Percentiles rank a stretch among this genome's conserved stretches.
Conservation (phyloP, 768 basidiomycete genomes). For the Chiua virens region DNA sequence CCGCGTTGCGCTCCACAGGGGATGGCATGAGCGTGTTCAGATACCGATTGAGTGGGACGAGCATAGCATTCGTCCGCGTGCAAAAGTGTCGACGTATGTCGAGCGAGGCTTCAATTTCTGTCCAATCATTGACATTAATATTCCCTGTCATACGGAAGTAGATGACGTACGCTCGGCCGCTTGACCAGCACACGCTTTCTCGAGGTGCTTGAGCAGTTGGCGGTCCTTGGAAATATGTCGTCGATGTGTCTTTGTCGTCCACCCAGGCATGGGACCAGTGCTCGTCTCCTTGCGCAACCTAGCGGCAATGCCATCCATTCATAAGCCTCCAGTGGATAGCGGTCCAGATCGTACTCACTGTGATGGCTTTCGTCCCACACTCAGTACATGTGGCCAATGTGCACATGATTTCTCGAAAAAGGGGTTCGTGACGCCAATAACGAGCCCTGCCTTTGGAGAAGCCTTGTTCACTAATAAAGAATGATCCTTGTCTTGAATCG, state of each 20-base stretch:
- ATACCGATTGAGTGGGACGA: slow-evolving; percentile 90
- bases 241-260: slow-evolving; percentile 78
- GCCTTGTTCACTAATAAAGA: slow-evolving; percentile 73
- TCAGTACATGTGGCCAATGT: slow-evolving; percentile 86
- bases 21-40: slow-evolving; percentile 84
- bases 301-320: background rate
- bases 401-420: slow-evolving; percentile 76
- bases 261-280: slow-evolving; percentile 64
- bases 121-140: background rate
- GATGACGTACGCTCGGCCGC: slow-evolving; percentile 50
- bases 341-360: slow-evolving; percentile 35
- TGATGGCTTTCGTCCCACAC: slow-evolving; percentile 51
- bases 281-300: slow-evolving; percentile 7
- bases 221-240: slow-evolving; percentile 86
- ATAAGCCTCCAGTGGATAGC: background rate
- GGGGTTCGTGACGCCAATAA: slow-evolving; percentile 88
- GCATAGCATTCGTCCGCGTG: slow-evolving; percentile 78
- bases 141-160: background rate
- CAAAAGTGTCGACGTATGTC: slow-evolving; percentile 79
- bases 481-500: slow-evolving; percentile 92
- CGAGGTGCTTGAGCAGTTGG: slow-evolving; percentile 66
- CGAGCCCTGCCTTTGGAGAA: slow-evolving; percentile 71
- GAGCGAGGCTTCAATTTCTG: slow-evolving; percentile 64
- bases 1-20: slow-evolving; percentile 43
- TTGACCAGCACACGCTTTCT: slow-evolving; percentile 54